Base-by-base conservation (phyloP, 352 stramenopile species). In the Aphanomyces cochlioides region DNA sequence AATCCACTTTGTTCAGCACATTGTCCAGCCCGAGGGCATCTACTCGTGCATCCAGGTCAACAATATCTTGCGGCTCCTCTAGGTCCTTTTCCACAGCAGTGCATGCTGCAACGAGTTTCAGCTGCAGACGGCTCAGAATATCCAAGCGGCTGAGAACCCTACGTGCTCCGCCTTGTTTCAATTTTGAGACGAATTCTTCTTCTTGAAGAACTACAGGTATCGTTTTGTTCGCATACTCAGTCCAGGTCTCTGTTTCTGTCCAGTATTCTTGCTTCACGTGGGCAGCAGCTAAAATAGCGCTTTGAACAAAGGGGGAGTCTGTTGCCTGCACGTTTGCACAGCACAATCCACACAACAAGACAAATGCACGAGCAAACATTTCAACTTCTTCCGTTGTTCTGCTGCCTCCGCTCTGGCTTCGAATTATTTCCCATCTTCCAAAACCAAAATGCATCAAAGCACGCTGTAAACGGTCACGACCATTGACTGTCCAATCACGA, bases 401-500 rank as follows among this genome's bases (percentile, higher is more conserved):
- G 74, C 85, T 93, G n/a, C 88, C 86, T 28, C 88, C 88, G 48
- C 88, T 96, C 41, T 96, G 88, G 64, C 81, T 94, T 56, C 88
- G 85, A 54, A 96, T 92, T 39, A 94, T 91, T 77, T 94, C 88
- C 88, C 88, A 96, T 2, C 88, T 82, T 15, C 85, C 84, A 69
- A 91, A 92, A 0, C 88, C 88, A 61, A 89, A 96, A 71, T 96
- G 88, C 88, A 96, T 96, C 37, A 96, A 66, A 17, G 88, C 88
- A 68, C 88, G 83, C 64, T 96, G 88, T 21, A 96, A 74, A 1
- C 88, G 80, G 47, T 96, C 88, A 17, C 88, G 82, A 19, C 88
- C 88, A 67, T 96, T 96, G 47, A 90, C 77, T 0, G 88, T 96
- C 88, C 88, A 96, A 69, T 96, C 88, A 0, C 88, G 85, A 8